Percentiles rank a stretch among this genome's conserved stretches.
These are phyloP conservation scores for Lipomyces chichibuensis DNA, from an alignment of 805 yeast genomes.

Conservation along the genomic window DNA sequence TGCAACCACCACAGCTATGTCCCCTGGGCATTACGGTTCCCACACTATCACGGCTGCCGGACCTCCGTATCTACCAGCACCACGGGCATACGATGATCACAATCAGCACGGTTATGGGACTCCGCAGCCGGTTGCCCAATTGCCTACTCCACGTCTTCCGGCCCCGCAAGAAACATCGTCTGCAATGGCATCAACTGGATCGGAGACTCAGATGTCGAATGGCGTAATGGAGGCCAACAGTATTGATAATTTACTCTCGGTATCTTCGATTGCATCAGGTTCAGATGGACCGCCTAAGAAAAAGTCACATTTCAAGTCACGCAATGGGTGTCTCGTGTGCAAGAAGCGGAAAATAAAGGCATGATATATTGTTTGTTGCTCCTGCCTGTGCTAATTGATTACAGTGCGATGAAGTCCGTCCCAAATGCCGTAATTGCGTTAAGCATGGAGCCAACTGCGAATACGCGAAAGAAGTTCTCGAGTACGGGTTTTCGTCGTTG, in stretches of 20 bases:
- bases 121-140: not conserved
- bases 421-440: conserved; percentile 20
- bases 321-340: conserved; percentile 23
- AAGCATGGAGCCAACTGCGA: conserved; percentile 21
- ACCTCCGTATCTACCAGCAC: not conserved
- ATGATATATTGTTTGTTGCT: not conserved
- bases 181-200: not conserved
- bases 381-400: not conserved
- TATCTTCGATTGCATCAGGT: not conserved
- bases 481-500: not conserved
- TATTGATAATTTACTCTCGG: not conserved
- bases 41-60: not conserved
- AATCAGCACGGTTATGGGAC: not conserved
- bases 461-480: conserved; percentile 14
- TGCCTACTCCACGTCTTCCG: not conserved
- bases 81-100: not conserved
- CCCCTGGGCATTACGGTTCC: not conserved
- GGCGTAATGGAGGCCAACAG: not conserved
- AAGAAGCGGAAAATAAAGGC: conserved; percentile 28
- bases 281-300: conserved; percentile 9
- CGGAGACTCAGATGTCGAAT: not conserved
- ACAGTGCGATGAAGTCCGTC: conserved; percentile 28
- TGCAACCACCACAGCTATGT: not conserved
- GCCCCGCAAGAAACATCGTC: too few relatives aligned
- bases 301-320: conserved; percentile 20